A percentile compares a stretch with the other conserved stretches of the same genome.
Conservation (phyloP, 1,284 basidiomycete genomes). For the Gymnopus androsaceus region DNA sequence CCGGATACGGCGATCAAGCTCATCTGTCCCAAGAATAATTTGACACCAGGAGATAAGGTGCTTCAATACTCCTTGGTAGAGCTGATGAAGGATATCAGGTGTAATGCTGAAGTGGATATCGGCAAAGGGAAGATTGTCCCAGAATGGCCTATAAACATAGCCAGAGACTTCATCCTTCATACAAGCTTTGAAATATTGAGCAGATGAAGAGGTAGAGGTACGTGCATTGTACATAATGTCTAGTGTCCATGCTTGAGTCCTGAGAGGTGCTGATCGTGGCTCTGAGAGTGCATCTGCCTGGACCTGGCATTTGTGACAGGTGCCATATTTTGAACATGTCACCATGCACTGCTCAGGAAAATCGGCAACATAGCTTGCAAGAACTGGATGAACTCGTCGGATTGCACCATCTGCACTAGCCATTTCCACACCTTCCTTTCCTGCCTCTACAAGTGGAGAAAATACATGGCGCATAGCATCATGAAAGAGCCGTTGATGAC, state of each 20-base stretch:
- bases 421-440: conserved; percentile 14
- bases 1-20: conserved; percentile 23
- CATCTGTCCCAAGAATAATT: conserved; percentile 15
- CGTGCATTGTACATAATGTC: not conserved
- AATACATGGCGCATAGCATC: conserved; percentile 21
- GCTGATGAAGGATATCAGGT: conserved; percentile 34
- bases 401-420: conserved; percentile 10
- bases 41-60: conserved; percentile 28
- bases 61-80: no score
- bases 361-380: conserved; percentile 23
- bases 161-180: conserved; percentile 4
- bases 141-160: conserved; percentile 14
- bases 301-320: conserved; percentile 18
- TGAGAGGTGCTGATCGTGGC: no score
- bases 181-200: conserved; percentile 1
- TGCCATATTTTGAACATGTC: conserved; percentile 14
- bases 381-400: conserved; percentile 9
- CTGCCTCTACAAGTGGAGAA: conserved; percentile 17
- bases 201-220: not conserved
- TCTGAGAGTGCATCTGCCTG: not conserved
- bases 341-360: conserved; percentile 26
- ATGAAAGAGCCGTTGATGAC: conserved; percentile 19
- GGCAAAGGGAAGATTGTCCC: conserved; percentile 21
- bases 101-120: conserved; percentile 27
- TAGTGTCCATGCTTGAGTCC: conserved; percentile 1